Evolutionary conservation across 139 green algal genomes (phyloP), one percentile per base, ranked within the genome.

Genomic region (Micractinium conductrix): DNA sequence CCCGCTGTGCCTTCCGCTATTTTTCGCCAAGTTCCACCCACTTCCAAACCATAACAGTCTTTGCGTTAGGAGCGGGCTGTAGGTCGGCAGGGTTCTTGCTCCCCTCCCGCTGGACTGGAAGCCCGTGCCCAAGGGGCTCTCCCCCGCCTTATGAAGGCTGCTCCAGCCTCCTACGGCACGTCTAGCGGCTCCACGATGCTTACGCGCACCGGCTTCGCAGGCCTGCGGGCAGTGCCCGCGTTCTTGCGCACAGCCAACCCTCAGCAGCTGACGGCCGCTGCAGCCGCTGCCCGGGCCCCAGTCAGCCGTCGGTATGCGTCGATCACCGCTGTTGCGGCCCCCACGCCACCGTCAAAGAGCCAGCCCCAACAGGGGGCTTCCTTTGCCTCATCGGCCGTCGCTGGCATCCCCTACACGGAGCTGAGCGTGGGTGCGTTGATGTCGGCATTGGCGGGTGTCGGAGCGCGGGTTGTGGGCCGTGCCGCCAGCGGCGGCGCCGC

Each of bases 401-500:
- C 83, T 3, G 74, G 42, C 37, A 12, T 88, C 17, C 84, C 84
- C 58, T 88, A 88, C 45, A 14, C 45, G 17, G 33, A 88, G 28
- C 76, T 88, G 44, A 83, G 50, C 43, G n/a, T 88, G 21, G 84
- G 84, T 84, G 69, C 71, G 84, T 63, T 22, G 28, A 40, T 21
- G 37, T 74, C 48, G 2, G 28, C 22, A 21, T 14, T 40, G 22
- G 22, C 0, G 3, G 26, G 4, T 28, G 74, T 8, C 45, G 37
- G 53, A 70, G 38, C 53, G 53, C 37, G n/a, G 62, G 42, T 28
- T 38, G 21, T 7, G 38, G 19, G 35, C 22, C 24, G 16, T 4
- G 40, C 69, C 69, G 69, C 24, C 9, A 17, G 6, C 73, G 73
- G 12, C 45, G 33, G 45, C 43, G 40, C 21, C 8, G 40, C 21